A percentile compares a stretch with the other conserved stretches of the same genome.
These are phyloP conservation scores for Ascocoryne sarcoides DNA, from an alignment of 2,329 filamentous ascomycete species.

Conservation along the genomic window DNA sequence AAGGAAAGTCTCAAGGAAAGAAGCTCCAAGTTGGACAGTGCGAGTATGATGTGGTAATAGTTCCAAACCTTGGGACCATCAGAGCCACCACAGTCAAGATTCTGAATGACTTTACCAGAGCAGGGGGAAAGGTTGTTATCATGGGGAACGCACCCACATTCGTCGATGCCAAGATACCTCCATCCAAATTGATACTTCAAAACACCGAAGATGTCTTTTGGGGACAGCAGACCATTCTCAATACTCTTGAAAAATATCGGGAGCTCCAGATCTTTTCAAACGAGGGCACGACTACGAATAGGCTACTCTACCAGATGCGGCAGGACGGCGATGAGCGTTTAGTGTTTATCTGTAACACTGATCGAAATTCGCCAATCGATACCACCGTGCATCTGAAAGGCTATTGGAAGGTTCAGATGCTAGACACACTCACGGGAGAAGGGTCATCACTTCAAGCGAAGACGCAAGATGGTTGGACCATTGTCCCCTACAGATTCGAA, in stretches of 20 bases:
- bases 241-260: slow-evolving; percentile 17
- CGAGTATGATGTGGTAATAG: slow-evolving; percentile 26
- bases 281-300: slow-evolving; percentile 6
- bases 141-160: slow-evolving; percentile 19
- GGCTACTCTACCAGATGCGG: slow-evolving; percentile 27
- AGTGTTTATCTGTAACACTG: slow-evolving; percentile 28
- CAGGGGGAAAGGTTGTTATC: slow-evolving; percentile 22
- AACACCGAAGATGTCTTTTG: slow-evolving; percentile 15
- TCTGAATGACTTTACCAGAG: slow-evolving; percentile 18
- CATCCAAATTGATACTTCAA: slow-evolving; percentile 8
- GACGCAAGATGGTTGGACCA: slow-evolving; percentile 17
- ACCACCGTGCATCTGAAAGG: slow-evolving; percentile 22
- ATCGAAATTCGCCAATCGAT: slow-evolving; percentile 16
- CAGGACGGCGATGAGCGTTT: slow-evolving; percentile 24
- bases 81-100: slow-evolving; percentile 24
- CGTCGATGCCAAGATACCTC: slow-evolving; percentile 17
- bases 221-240: slow-evolving; percentile 16
- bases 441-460: slow-evolving; percentile 5
- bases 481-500: slow-evolving; percentile 23
- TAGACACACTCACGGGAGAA: slow-evolving; percentile 26
- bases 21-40: slow-evolving; percentile 23
- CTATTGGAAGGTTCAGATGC: slow-evolving; percentile 20
- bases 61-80: slow-evolving; percentile 28
- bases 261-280: slow-evolving; percentile 19
- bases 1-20: slow-evolving; percentile 3